Evolutionary conservation across 2,329 filamentous ascomycete species (phyloP).

Genomic region (Podosphaera xanthii): DNA sequence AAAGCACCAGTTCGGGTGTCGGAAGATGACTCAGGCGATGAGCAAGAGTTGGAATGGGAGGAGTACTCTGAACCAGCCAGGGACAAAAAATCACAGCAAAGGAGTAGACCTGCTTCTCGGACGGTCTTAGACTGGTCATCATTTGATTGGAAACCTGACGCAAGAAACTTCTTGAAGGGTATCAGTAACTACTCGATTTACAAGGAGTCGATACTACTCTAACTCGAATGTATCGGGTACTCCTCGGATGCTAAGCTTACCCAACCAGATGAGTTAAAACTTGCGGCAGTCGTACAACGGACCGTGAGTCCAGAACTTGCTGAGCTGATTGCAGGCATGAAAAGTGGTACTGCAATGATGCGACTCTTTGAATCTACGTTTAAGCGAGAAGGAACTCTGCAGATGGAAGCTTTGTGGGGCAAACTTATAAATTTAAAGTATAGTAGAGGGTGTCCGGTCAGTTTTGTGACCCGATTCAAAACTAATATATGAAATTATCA

Average conservation of each 20-base stretch:
- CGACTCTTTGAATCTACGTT: background rate
- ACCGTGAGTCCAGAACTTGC: background rate
- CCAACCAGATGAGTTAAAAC: background rate
- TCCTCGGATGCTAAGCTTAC: background rate
- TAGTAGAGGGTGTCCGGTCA: background rate
- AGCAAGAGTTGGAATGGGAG: background rate
- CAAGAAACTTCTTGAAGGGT: background rate
- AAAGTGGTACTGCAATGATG: background rate
- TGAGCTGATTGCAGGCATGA: background rate
- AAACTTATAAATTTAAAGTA: background rate
- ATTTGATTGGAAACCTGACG: slow-evolving; percentile 1
- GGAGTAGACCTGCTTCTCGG: background rate
- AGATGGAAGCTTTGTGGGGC: background rate
- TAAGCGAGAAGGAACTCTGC: background rate
- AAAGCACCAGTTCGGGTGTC: background rate
- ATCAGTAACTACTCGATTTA: slow-evolving; percentile 1
- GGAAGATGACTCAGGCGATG: background rate
- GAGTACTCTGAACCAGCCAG: background rate
- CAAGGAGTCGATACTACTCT: background rate
- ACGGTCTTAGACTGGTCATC: background rate
- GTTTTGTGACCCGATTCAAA: background rate
- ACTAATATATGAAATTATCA: background rate
- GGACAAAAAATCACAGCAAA: no score
- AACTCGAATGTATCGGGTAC: background rate
- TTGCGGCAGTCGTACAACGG: background rate